Base-by-base conservation (phyloP, 495 filamentous ascomycete species). In the Trichoderma gamsii region DNA sequence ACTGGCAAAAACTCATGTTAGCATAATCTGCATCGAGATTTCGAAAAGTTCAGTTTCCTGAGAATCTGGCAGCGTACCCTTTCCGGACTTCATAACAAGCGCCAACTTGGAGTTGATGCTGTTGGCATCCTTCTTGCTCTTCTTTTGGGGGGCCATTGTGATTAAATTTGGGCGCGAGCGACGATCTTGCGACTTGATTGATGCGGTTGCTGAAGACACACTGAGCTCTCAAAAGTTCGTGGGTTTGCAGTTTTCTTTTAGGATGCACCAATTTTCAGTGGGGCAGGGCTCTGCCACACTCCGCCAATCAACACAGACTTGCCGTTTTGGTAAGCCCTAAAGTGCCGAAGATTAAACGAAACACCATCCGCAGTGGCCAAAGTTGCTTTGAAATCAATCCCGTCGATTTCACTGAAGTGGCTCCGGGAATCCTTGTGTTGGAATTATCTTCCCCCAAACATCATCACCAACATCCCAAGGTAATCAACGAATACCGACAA, bases 31-130 rank as follows among this genome's bases (percentile, higher is more conserved):
- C 4, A 9, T 29, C 21, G 3, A 32, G 2, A 12, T 21, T 64
- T 25, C 5, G 16, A 25, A 6, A 11, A 41, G 6, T n/a, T 21
- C 63, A 43, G 12, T 67, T 56, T 52, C 5, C 41, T 46, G 15
- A 23, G 1, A 32, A 51, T 21, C 49, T 41, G 41, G 21, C 25
- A 32, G 59, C 68, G 13, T 29, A 67, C 76, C 89, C 84, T 96
- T 96, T 74, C 93, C 93, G 69, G 88, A 91, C 87, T 97, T 97
- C 90, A 97, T 95, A 70, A 97, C 93, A 80, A 97, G 88, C 76
- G 91, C 91, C 72, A 95, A 84, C 74, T 80, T 72, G 72, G 75
- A 76, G 76, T 78, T 78, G 85, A 94, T 92, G 85, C 84, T 89
- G 86, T 97, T 92, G 76, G 90, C 87, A 76, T 90, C 88, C 83